phyloP scores from a whole-genome alignment of 2,329 filamentous ascomycete species.

The Sclerotinia glacialis region DNA sequence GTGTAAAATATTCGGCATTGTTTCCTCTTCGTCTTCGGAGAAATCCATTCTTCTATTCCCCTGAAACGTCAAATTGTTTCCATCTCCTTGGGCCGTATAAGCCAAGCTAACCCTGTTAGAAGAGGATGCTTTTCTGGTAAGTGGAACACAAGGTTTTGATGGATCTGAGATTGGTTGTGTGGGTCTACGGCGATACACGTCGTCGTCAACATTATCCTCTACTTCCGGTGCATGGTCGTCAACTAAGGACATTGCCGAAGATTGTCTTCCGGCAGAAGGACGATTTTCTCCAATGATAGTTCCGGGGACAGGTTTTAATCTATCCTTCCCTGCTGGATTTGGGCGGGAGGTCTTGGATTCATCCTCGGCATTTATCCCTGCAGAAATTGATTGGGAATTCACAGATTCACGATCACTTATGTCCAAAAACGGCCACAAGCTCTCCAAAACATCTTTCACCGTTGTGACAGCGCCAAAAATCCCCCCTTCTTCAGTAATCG shows the following conservation, averaged over 20 bases:
- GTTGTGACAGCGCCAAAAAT: constrained; percentile 41
- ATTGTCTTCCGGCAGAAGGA: not conserved
- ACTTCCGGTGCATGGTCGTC: not conserved
- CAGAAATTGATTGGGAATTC: not conserved
- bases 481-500: constrained; percentile 39
- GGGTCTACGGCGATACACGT: too few relatives aligned
- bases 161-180: not conserved
- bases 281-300: not conserved
- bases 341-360: too few relatives aligned
- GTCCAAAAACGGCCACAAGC: not conserved
- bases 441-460: not conserved
- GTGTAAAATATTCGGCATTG: too few relatives aligned
- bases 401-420: not conserved
- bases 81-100: too few relatives aligned
- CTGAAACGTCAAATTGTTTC: too few relatives aligned
- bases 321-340: not conserved
- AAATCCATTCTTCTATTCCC: too few relatives aligned
- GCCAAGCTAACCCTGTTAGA: too few relatives aligned
- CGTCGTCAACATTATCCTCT: not conserved
- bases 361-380: not conserved
- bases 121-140: too few relatives aligned
- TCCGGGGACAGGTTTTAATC: too few relatives aligned
- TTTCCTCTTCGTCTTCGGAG: not conserved
- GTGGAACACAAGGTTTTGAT: not conserved
- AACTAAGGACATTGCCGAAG: not conserved